Percentiles rank a stretch among this genome's conserved stretches.
Conservation (phyloP, 2,329 filamentous ascomycete species). For the Geosmithia flava region DNA sequence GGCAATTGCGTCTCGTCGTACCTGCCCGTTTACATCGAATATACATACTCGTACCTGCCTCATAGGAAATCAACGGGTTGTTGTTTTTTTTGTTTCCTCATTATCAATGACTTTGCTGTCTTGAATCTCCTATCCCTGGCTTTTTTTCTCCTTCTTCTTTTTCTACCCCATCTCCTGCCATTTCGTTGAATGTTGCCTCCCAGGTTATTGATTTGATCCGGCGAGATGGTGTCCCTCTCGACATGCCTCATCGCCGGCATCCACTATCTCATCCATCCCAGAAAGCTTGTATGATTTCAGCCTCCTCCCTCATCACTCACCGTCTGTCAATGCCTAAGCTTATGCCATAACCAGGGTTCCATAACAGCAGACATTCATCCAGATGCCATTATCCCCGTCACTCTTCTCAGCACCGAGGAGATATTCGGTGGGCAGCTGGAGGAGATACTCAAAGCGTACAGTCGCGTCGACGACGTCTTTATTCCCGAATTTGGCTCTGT, state of each 20-base stretch:
- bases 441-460: conserved; percentile 16
- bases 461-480: conserved; percentile 24
- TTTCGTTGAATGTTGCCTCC: too few species aligned
- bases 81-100: neutral
- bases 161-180: too few species aligned
- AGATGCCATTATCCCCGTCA: conserved; percentile 25
- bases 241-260: conserved; percentile 23
- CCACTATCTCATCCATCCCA: conserved; percentile 25
- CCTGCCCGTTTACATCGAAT: neutral
- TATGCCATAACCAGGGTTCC: conserved; percentile 14
- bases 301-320: neutral
- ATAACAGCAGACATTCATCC: conserved; percentile 28
- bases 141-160: too few species aligned
- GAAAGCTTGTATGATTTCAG: conserved; percentile 16
- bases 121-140: neutral
- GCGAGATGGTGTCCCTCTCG: conserved; percentile 11
- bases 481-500: conserved; percentile 22
- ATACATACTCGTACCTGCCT: neutral
- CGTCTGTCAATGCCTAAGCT: neutral
- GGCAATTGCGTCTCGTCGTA: neutral
- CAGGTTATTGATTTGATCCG: neutral
- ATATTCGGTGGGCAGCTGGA: conserved; percentile 22
- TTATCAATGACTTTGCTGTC: neutral
- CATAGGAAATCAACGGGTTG: neutral
- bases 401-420: conserved; percentile 23